Percentiles rank a stretch among this genome's conserved stretches.
Evolutionary conservation across 2,329 filamentous ascomycete species (phyloP).

Genomic region (Hypoxylon sp.): DNA sequence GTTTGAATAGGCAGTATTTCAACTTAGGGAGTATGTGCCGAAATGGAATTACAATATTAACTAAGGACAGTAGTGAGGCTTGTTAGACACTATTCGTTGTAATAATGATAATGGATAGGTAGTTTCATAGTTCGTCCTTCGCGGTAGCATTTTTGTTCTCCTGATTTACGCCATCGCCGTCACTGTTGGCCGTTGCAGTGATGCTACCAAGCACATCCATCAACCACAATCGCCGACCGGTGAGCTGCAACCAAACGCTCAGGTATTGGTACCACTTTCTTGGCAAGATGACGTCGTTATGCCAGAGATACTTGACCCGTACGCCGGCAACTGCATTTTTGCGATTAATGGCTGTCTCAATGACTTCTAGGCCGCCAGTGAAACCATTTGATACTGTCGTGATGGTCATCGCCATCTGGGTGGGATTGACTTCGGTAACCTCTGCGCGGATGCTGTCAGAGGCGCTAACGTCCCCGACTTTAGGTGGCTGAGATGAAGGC

Average conservation of each 20-base stretch:
- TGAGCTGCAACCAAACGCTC: constrained; percentile 21
- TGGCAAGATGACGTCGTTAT: constrained; percentile 25
- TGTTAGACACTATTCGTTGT: too few species aligned
- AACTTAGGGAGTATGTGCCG: too few species aligned
- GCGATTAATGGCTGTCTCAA: neutral
- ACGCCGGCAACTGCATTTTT: constrained; percentile 1
- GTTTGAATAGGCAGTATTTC: too few species aligned
- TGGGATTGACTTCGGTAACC: constrained; percentile 31
- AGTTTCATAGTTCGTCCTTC: neutral
- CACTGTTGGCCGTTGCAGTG: too few species aligned
- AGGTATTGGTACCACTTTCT: constrained; percentile 27
- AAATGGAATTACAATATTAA: neutral
- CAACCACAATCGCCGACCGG: constrained; percentile 29
- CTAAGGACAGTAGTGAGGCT: neutral
- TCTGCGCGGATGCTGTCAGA: neutral
- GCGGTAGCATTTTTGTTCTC: neutral
- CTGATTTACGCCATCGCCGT: too few species aligned
- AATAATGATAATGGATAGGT: too few species aligned
- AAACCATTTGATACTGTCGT: constrained; percentile 31
- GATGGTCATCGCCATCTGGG: constrained; percentile 43
- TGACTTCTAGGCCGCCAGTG: constrained; percentile 24
- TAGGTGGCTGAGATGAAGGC: neutral
- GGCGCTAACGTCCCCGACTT: neutral
- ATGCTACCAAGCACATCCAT: constrained; percentile 26
- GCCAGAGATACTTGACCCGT: constrained; percentile 28